phyloP scores from a whole-genome alignment of 2,329 filamentous ascomycete genomes.

The Cladosporium austrohemisphaericum region DNA sequence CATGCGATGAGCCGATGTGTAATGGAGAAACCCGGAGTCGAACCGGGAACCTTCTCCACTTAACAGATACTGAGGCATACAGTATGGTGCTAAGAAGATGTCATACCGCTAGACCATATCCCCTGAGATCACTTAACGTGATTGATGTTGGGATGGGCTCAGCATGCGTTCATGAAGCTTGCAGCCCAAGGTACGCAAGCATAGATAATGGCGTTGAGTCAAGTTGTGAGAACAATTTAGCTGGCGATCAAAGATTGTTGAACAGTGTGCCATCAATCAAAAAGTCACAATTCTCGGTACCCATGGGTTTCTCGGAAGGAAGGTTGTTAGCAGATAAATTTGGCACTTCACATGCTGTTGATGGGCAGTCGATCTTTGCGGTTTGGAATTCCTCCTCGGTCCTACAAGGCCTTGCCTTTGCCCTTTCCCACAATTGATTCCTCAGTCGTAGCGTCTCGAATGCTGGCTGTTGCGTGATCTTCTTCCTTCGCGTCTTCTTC shows the following conservation, averaged over 20 bases:
- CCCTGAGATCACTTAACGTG: background rate
- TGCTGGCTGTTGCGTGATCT: background rate
- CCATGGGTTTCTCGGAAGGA: too few relatives aligned
- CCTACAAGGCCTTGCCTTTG: slow-evolving; percentile 39
- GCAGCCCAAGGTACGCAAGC: background rate
- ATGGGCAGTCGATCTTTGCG: too few relatives aligned
- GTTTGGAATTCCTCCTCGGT: too few relatives aligned
- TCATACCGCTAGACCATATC: slow-evolving; percentile 16
- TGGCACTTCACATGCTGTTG: too few relatives aligned
- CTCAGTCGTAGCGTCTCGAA: background rate
- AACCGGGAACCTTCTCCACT: slow-evolving; percentile 15
- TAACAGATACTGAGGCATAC: background rate
- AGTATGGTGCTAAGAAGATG: slow-evolving; percentile 14
- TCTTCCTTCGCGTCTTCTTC: slow-evolving; percentile 36
- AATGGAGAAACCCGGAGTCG: slow-evolving; percentile 2
- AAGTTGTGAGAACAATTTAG: too few relatives aligned
- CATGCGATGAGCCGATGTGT: background rate
- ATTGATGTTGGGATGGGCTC: background rate
- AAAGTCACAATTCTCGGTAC: too few relatives aligned
- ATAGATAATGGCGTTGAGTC: too few relatives aligned
- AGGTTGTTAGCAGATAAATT: too few relatives aligned
- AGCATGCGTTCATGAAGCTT: background rate
- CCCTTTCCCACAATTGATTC: slow-evolving; percentile 40
- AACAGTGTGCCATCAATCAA: too few relatives aligned
- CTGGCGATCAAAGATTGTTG: too few relatives aligned